phyloP scores from a whole-genome alignment of 768 basidiomycete species.

The Boletus rubescentipes region DNA sequence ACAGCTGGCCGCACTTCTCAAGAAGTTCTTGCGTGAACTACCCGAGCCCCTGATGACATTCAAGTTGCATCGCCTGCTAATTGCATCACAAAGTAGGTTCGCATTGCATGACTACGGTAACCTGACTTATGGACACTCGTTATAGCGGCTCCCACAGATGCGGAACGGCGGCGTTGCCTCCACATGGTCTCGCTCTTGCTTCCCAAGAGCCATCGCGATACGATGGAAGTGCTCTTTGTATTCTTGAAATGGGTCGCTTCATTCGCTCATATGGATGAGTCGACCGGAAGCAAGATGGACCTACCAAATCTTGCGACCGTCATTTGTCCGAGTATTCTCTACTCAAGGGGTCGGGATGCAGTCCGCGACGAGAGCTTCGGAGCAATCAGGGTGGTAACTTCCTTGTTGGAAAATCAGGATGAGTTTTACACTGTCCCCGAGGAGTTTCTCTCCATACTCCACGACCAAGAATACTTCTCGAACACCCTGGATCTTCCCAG shows the following conservation, averaged over 20 bases:
- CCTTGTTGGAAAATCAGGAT: constrained; percentile 89
- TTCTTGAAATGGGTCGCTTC: constrained; percentile 99
- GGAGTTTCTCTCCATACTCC: constrained; percentile 83
- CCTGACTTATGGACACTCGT: constrained; percentile 11
- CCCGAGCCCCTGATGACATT: constrained; percentile 96
- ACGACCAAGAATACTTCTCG: constrained; percentile 90
- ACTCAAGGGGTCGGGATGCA: constrained; percentile 81
- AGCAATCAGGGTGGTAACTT: constrained; percentile 82
- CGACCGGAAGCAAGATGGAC: constrained; percentile 99
- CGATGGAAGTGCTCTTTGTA: constrained; percentile 95
- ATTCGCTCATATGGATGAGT: constrained; percentile 96
- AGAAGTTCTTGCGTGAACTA: constrained; percentile 94
- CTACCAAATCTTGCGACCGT: constrained; percentile 93
- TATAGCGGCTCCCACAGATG: constrained; percentile 67
- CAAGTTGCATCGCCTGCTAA: constrained; percentile 86
- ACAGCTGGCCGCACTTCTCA: constrained; percentile 92
- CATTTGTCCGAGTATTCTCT: constrained; percentile 97
- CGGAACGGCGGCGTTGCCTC: constrained; percentile 78
- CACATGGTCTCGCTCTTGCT: constrained; percentile 85
- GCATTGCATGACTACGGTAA: not conserved
- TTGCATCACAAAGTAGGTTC: constrained; percentile 81
- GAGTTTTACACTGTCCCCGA: constrained; percentile 93
- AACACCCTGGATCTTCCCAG: constrained; percentile 86
- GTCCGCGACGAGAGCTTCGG: constrained; percentile 91
- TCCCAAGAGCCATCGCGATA: constrained; percentile 94